These are phyloP conservation scores for Leccinum obscurum DNA, from an alignment of 768 basidiomycete genomes.

Conservation along the genomic window DNA sequence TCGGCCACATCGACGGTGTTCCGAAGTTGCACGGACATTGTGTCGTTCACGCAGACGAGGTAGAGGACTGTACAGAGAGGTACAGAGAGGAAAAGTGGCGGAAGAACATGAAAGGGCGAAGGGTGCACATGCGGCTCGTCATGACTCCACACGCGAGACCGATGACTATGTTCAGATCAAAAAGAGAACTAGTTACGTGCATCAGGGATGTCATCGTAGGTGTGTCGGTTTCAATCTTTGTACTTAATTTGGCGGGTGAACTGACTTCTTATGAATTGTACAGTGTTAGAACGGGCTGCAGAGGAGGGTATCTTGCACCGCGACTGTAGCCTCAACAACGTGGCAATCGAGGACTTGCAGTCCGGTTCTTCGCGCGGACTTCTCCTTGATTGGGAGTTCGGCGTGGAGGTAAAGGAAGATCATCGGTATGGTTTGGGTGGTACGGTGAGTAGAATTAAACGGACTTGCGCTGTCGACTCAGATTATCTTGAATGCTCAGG, in stretches of 20 bases:
- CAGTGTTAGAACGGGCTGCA: neutral
- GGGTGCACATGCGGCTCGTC: neutral
- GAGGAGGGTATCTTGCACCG: neutral
- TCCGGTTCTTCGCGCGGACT: neutral
- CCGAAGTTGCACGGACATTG: neutral
- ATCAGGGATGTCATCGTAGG: neutral
- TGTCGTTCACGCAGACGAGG: neutral
- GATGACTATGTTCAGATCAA: neutral
- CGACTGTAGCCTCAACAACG: neutral
- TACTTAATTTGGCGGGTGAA: neutral
- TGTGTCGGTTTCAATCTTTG: neutral
- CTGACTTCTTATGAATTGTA: neutral
- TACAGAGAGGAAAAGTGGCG: neutral
- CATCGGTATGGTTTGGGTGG: neutral
- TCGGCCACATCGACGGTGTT: neutral
- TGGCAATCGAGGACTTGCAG: neutral
- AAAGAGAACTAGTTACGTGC: neutral
- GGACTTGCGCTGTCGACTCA: neutral
- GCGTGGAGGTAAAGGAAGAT: neutral
- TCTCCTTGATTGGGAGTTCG: slow-evolving; percentile 1
- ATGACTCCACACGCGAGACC: neutral
- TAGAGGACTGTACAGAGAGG: neutral
- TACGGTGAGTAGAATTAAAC: neutral
- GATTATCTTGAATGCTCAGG: neutral
- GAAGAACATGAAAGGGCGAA: neutral